Evolutionary conservation across 176 grass and related monocot genomes (phyloP), one percentile per base, ranked within the genome.

Genomic region (Aegilops sharonensis): DNA sequence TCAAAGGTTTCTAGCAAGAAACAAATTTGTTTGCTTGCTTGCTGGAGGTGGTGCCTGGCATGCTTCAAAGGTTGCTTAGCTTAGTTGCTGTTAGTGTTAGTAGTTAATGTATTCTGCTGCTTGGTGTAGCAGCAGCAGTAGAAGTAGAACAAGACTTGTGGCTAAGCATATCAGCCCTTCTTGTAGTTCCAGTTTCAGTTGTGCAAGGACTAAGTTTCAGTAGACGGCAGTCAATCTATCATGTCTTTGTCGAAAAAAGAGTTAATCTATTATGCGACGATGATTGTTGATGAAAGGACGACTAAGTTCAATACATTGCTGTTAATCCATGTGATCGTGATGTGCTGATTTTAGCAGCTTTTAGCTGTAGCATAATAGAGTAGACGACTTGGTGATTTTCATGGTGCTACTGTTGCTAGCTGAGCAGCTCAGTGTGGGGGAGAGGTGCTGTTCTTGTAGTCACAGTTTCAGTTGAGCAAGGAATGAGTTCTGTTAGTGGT

Each of bases 51-150:
- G 65, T 66, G 36, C 24, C 40, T 47, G 47, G 18, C 59, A 35
- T 35, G 34, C n/a, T 48, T 39, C 37, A 39, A 9, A 39, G 2
- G 69, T 89, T 80, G 30, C 24, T 80, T 82, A 64, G 36, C 63
- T 90, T 90, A 64, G 54, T 34, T 78, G 17, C 2, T 78, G 64
- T 68, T 29, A 50, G 39, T 18, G 39, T 68, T 43, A 43, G 40
- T 84, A 17, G 60, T 59, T 90, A 27, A n/a, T 87, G 31, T 79
- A 27, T 79, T 68, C 23, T 87, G 56, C 43, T 84, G 24, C 32
- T 84, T 8, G 45, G 18, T 79, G 13, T n/a, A n/a, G 57, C 66
- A 31, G 78, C 34, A 75, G 70, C 20, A 31, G 72, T 4, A 52
- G 43, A 52, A 75, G 72, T 8, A 52, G 43, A 11, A 13, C 20